These are phyloP conservation scores for Phytophthora crassamura DNA, from an alignment of 352 stramenopile genomes.

Conservation along the genomic window DNA sequence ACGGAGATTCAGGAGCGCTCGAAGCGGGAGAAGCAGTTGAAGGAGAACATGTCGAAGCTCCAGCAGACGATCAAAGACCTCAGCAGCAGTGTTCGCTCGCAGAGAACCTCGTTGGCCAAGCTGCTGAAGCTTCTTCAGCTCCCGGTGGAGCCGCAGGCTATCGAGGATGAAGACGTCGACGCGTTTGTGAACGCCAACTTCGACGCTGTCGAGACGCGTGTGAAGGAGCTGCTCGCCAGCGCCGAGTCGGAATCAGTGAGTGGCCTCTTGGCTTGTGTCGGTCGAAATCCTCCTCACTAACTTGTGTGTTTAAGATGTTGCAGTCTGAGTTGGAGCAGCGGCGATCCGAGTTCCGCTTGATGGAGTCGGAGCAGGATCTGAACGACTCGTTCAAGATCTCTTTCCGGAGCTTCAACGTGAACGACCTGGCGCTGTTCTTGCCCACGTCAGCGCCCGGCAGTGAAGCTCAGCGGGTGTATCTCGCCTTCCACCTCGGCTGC, in stretches of 20 bases:
- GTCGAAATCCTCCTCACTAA: background rate
- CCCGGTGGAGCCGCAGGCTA: constrained; percentile 23
- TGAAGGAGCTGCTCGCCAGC: constrained; percentile 64
- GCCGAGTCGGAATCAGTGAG: constrained; percentile 68
- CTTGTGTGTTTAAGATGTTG: constrained; percentile 42
- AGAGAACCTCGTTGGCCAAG: constrained; percentile 62
- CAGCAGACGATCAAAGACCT: constrained; percentile 71
- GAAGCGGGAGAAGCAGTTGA: constrained; percentile 63
- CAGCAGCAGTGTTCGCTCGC: constrained; percentile 54
- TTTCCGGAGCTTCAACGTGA: constrained; percentile 83
- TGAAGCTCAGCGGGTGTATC: constrained; percentile 79
- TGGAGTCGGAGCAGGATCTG: constrained; percentile 64
- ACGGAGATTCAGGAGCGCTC: constrained; percentile 85
- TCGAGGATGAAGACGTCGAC: constrained; percentile 47
- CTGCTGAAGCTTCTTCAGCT: constrained; percentile 66
- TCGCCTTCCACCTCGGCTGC: constrained; percentile 88
- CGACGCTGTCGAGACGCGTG: constrained; percentile 55
- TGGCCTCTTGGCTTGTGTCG: background rate
- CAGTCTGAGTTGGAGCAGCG: constrained; percentile 63
- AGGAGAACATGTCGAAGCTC: constrained; percentile 71
- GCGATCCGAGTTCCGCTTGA: constrained; percentile 65
- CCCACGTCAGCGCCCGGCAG: constrained; percentile 82
- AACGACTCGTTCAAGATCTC: constrained; percentile 87
- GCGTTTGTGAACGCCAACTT: constrained; percentile 56
- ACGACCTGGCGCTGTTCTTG: constrained; percentile 86